Evolutionary conservation across 2,329 filamentous ascomycete genomes (phyloP), one percentile per base, ranked within the genome.

Genomic region (Thelonectria olida): DNA sequence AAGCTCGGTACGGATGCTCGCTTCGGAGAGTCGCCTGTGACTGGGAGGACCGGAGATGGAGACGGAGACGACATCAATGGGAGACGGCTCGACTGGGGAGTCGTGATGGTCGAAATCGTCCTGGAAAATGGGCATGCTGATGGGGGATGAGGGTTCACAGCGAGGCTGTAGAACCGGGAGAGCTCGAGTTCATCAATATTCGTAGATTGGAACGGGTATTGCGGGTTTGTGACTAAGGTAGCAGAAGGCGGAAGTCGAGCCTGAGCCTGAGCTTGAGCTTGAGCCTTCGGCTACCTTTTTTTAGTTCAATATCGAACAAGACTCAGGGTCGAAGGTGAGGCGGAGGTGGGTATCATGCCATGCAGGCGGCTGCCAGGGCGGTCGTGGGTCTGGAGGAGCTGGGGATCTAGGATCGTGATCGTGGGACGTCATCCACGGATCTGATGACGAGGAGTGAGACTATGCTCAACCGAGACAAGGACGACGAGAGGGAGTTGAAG

Each of bases 1-100:
- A 9, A 89, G 76, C 27, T 89, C 86, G 23, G 85, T 87, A 20
- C 82, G 80, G 36, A 89, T 84, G 71, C 85, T 88, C 71, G 88
- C 86, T 62, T 88, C 85, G 1, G 87, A 89, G 25, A 81, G 73
- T 39, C 75, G 74, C 25, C 77, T 69, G 42, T 60, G 61, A 8
- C 61, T 63, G 25, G 67, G 38, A 34, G 31, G 15, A 13, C 12
- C 15, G 12, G 31, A 34, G 6, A 15, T 4, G 15, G 31, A 10
- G 31, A 27, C 25, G 7, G 54, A 36, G 39, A 63, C 61, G 22
- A 69, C 44, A 41, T 64, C 38, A 52, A 70, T 39, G 27, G 63
- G 45, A 39, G 67, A 65, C 51, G 67, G 61, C 53, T 67, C 67
- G 70, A 72, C 67, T 68, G 54, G 63, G 61, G 66, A 42, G 27